These are phyloP conservation scores for Vigna mungo DNA, from an alignment of 306 rosid species.

Conservation along the genomic window DNA sequence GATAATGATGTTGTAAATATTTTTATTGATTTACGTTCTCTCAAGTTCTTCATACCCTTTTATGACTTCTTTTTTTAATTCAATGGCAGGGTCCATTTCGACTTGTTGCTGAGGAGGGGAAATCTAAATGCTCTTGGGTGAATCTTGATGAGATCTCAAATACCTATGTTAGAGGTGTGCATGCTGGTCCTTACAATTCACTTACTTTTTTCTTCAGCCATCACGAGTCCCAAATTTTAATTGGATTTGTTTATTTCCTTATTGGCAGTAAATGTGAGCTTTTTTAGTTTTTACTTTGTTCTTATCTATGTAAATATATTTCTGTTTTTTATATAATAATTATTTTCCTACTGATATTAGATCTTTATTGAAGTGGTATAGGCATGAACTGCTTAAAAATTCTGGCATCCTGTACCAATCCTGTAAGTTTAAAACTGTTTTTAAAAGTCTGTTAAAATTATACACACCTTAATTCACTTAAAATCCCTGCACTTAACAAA, in stretches of 20 bases:
- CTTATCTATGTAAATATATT: constrained; percentile 15
- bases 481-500: constrained; percentile 4
- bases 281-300: background rate
- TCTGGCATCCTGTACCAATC: constrained; percentile 34
- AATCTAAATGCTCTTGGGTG: constrained; percentile 96
- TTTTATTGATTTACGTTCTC: constrained; percentile 7
- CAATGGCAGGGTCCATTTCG: constrained; percentile 86
- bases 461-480: constrained; percentile 10
- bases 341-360: constrained; percentile 3
- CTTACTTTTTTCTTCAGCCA: constrained; percentile 19
- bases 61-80: background rate
- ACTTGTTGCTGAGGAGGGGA: constrained; percentile 98
- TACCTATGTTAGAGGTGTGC: constrained; percentile 82
- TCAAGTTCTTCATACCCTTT: constrained; percentile 34
- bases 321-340: constrained; percentile 15
- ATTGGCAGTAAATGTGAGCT: constrained; percentile 1
- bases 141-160: constrained; percentile 94
- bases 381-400: constrained; percentile 17
- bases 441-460: constrained; percentile 11
- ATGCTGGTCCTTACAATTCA: constrained; percentile 31
- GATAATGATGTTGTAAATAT: constrained; percentile 1
- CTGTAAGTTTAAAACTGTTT: background rate
- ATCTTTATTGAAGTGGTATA: constrained; percentile 34
- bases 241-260: constrained; percentile 21
- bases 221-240: constrained; percentile 29